Evolutionary conservation across 1,284 basidiomycete species (phyloP).

Genomic region (Trametes pubescens): DNA sequence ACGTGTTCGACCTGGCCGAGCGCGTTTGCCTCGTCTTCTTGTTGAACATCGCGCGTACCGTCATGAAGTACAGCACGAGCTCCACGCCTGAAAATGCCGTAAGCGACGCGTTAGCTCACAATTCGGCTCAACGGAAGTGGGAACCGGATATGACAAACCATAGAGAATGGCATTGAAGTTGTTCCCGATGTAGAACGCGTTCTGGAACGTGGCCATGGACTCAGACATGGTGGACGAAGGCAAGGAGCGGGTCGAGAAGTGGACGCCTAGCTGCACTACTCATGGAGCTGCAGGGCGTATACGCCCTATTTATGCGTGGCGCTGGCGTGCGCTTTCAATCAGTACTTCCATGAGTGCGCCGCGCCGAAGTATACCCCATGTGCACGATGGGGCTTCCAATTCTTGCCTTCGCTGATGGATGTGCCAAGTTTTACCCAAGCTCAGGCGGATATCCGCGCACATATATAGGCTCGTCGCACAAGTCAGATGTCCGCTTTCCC

Average conservation of each 20-base stretch:
- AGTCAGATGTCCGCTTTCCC: neutral
- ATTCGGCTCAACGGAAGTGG: neutral
- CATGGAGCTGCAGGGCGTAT: neutral
- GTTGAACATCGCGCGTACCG: slow-evolving; percentile 27
- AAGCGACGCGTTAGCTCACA: neutral
- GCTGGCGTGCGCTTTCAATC: neutral
- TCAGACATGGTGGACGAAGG: slow-evolving; percentile 5
- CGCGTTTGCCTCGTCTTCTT: slow-evolving; percentile 2
- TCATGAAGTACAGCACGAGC: slow-evolving; percentile 36
- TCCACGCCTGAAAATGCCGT: slow-evolving; percentile 26
- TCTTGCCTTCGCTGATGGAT: neutral
- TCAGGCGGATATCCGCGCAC: neutral
- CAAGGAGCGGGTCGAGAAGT: neutral
- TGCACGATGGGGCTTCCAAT: neutral
- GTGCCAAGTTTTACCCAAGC: neutral
- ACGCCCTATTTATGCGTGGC: neutral
- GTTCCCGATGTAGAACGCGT: slow-evolving; percentile 31
- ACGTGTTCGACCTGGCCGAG: slow-evolving; percentile 2
- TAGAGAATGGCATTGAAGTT: slow-evolving; percentile 31
- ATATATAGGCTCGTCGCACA: neutral
- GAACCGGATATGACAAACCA: slow-evolving; percentile 10
- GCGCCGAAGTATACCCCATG: neutral
- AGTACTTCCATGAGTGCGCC: neutral
- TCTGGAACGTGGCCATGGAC: slow-evolving; percentile 22
- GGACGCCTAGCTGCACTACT: neutral